Base-by-base conservation (phyloP, 306 rosid genomes). In the Vigna mungo region DNA sequence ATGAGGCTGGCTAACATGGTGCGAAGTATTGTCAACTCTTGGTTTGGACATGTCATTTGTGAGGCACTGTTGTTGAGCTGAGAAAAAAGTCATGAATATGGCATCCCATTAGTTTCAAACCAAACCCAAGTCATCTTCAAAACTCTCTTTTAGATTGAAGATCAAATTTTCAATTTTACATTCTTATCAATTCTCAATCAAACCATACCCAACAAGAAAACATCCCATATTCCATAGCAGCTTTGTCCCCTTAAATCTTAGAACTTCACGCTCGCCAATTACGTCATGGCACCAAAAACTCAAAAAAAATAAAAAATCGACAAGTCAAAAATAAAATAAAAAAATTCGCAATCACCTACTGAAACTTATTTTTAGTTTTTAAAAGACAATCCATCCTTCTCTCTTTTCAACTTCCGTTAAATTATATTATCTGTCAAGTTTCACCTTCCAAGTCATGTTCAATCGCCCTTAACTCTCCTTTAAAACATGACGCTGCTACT, bases 381-480 rank as follows among this genome's bases (percentile, higher is more conserved):
- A 5, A 6, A 37, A 56, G 4, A 21, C 47, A 16, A 8, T 36
- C 30, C 44, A 36, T 15, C 16, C 5, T 49, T 47, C 61, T 16
- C 46, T 71, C 4, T 30, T 9, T 13, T 2, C 70, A 54, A 0
- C n/a, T 36, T 69, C 60, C 75, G 23, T 59, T 61, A 51, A 44
- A 47, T 65, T 54, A 51, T 36, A 58, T 62, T 30, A 54, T 37
- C 12, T 20, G 39, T 49, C 74, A 23, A 44, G 5, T 44, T 44
- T 44, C 15, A 12, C 49, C n/a, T 7, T n/a, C 60, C 61, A 12
- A 2, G 11, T 2, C 7, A 58, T 36, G 32, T 51, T 41, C 62
- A 48, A 39, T 17, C 25, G 49, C 81, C 77, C 72, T 46, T 43
- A 68, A 3, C 44, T 68, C 63, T 67, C 77, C 75, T 77, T 87